These are phyloP conservation scores for Mallotus repandus DNA, from an alignment of 441 rosid species.

Conservation along the genomic window DNA sequence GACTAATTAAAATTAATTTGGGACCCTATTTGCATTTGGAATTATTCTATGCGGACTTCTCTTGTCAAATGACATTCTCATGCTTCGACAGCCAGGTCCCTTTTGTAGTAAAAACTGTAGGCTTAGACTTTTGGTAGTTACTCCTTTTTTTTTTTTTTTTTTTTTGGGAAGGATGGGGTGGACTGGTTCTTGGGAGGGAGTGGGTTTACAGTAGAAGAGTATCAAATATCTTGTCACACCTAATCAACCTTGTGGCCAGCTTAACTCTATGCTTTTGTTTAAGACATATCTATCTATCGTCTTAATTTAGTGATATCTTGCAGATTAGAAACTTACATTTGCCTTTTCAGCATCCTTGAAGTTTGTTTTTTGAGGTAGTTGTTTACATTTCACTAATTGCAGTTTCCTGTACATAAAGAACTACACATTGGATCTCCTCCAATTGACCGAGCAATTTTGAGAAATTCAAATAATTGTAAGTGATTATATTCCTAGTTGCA, in stretches of 20 bases:
- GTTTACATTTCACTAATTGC: slow-evolving; percentile 26
- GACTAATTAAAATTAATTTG: too few relatives aligned
- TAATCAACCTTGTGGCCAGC: neutral
- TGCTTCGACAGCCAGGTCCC: too few relatives aligned
- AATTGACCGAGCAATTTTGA: slow-evolving; percentile 26
- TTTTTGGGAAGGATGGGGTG: neutral
- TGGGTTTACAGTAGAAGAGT: neutral
- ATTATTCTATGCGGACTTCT: too few relatives aligned
- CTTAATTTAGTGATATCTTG: neutral
- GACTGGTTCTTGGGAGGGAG: neutral
- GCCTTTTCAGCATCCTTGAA: neutral
- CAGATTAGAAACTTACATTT: neutral
- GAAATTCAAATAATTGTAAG: slow-evolving; percentile 47
- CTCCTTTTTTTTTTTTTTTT: neutral
- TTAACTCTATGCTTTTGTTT: neutral
- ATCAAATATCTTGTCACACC: neutral
- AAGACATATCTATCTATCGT: neutral
- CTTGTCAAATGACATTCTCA: too few relatives aligned
- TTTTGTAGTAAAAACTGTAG: too few relatives aligned
- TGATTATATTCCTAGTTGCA: neutral
- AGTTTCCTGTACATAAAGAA: slow-evolving; percentile 38
- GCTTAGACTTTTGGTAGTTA: neutral
- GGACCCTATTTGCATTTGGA: too few relatives aligned
- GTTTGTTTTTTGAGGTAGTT: neutral
- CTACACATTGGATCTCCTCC: slow-evolving; percentile 28